Evolutionary conservation across 2,329 filamentous ascomycete species (phyloP).

Genomic region (Aspergillus puulaauensis): DNA sequence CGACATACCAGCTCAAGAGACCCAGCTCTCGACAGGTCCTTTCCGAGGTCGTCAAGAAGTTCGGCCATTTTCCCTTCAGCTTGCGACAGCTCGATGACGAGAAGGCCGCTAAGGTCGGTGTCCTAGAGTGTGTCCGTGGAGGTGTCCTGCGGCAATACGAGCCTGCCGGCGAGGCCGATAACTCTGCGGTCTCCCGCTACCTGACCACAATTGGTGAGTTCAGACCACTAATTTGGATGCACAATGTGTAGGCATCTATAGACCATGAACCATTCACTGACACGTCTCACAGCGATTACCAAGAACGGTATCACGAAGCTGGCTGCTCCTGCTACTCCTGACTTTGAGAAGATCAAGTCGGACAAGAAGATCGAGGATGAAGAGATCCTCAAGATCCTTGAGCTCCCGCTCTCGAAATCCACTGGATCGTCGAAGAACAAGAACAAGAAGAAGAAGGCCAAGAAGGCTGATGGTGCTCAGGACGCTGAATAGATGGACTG

Average conservation of each 20-base stretch:
- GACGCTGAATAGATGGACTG: constrained; percentile 42
- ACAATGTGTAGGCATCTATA: not conserved
- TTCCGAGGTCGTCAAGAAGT: constrained; percentile 95
- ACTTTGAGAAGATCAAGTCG: constrained; percentile 80
- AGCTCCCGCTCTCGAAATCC: constrained; percentile 71
- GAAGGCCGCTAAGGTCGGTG: constrained; percentile 89
- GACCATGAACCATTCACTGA: constrained; percentile 7
- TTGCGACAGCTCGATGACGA: constrained; percentile 96
- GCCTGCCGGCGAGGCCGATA: constrained; percentile 90
- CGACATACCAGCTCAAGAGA: constrained; percentile 90
- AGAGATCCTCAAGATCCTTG: constrained; percentile 91
- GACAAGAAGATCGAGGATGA: constrained; percentile 98
- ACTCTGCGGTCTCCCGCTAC: constrained; percentile 76
- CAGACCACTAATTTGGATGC: not conserved
- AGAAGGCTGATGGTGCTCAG: constrained; percentile 45
- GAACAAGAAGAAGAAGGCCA: constrained; percentile 81
- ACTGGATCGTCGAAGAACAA: constrained; percentile 74
- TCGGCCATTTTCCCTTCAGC: constrained; percentile 96
- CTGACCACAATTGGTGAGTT: constrained; percentile 89
- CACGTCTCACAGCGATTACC: constrained; percentile 69
- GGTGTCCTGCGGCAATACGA: constrained; percentile 96
- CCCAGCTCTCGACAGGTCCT: constrained; percentile 89
- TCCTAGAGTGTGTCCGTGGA: constrained; percentile 91
- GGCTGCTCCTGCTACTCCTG: constrained; percentile 70
- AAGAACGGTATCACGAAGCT: constrained; percentile 95